phyloP scores from a whole-genome alignment of 345 rosid genomes.

The Brassica napus region Da-Ae NC_063450.1:53139501-53140000 shows the following conservation, averaged over 20 bases:
- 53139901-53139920: conserved; percentile 65
- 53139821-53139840: conserved; percentile 89
- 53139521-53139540: conserved; percentile 70
- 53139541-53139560: conserved; percentile 65
- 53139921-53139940: conserved; percentile 64
- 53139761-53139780: conserved; percentile 21
- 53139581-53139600: conserved; percentile 82
- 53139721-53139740: background rate
- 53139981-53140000: conserved; percentile 68
- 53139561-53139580: conserved; percentile 75
- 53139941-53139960: conserved; percentile 70
- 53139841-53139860: conserved; percentile 89
- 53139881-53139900: conserved; percentile 84
- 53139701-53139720: conserved; percentile 83
- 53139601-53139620: conserved; percentile 46
- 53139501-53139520: conserved; percentile 72
- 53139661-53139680: conserved; percentile 91
- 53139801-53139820: conserved; percentile 67
- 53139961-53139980: conserved; percentile 65
- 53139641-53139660: conserved; percentile 81
- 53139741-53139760: background rate
- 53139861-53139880: conserved; percentile 91
- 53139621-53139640: conserved; percentile 95
- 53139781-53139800: conserved; percentile 58
- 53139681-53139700: conserved; percentile 89